Evolutionary conservation across 495 filamentous ascomycete genomes (phyloP).

Genomic region (Massariosphaeria phaeospora): DNA sequence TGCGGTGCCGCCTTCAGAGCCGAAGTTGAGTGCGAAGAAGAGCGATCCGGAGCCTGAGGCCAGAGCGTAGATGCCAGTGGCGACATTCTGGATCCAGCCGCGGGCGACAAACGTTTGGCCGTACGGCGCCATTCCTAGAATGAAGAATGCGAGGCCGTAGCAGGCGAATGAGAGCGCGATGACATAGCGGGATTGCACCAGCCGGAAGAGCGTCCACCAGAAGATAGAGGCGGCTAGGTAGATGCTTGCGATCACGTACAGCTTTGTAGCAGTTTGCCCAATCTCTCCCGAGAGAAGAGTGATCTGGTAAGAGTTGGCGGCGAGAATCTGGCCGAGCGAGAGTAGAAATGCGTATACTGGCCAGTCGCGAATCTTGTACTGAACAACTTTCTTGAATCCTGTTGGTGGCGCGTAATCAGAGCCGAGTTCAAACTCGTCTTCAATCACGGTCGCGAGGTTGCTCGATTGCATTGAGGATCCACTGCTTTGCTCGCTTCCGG

Average conservation of each 20-base stretch:
- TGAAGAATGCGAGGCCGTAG: constrained; percentile 58
- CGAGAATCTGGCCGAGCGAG: constrained; percentile 62
- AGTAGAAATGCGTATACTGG: constrained; percentile 67
- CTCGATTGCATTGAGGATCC: constrained; percentile 1
- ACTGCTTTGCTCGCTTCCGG: neutral
- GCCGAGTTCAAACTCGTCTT: constrained; percentile 56
- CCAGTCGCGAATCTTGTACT: constrained; percentile 54
- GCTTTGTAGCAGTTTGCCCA: constrained; percentile 55
- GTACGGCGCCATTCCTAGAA: constrained; percentile 62
- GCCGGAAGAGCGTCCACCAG: constrained; percentile 60
- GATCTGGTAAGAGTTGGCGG: constrained; percentile 65
- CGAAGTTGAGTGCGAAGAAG: constrained; percentile 65
- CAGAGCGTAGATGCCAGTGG: constrained; percentile 55
- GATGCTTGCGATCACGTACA: constrained; percentile 59
- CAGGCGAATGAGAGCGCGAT: constrained; percentile 57
- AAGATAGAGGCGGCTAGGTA: constrained; percentile 57
- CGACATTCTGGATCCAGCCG: constrained; percentile 53
- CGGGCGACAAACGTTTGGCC: constrained; percentile 37
- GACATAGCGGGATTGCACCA: constrained; percentile 52
- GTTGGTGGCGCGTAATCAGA: constrained; percentile 61
- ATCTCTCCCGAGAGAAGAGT: constrained; percentile 58
- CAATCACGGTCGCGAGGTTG: too few relatives aligned
- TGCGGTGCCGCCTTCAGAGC: constrained; percentile 57
- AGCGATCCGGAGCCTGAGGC: constrained; percentile 58
- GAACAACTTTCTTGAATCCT: constrained; percentile 50